These are phyloP conservation scores for Beauveria scarabaeidicola DNA, from an alignment of 2,329 filamentous ascomycete species.

Conservation along the genomic window DNA sequence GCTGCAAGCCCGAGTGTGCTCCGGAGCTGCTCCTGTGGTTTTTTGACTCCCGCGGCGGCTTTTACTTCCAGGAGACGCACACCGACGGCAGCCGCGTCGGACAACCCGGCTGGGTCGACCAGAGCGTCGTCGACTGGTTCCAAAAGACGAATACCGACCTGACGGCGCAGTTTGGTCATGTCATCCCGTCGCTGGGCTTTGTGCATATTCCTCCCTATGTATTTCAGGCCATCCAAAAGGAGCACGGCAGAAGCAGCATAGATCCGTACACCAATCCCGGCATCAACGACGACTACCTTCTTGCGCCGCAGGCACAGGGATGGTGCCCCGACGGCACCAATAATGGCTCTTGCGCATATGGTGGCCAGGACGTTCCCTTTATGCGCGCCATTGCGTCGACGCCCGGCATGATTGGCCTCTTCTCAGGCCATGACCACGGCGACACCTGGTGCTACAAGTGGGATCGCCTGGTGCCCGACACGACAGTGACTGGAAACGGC, in stretches of 20 bases:
- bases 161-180: slow-evolving; percentile 20
- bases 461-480: slow-evolving; percentile 29
- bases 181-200: slow-evolving; percentile 38
- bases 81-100: slow-evolving; percentile 21
- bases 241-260: slow-evolving; percentile 21
- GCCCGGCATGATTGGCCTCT: slow-evolving; percentile 46
- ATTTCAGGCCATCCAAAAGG: slow-evolving; percentile 30
- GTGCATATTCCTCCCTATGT: slow-evolving; percentile 41
- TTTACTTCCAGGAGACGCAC: slow-evolving; percentile 34
- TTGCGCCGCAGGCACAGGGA: slow-evolving; percentile 34
- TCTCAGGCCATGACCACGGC: slow-evolving; percentile 60
- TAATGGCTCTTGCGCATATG: slow-evolving; percentile 31
- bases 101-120: slow-evolving; percentile 38
- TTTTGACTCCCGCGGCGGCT: slow-evolving; percentile 58
- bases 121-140: slow-evolving; percentile 38
- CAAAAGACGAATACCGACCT: slow-evolving; percentile 24
- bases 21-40: slow-evolving; percentile 56
- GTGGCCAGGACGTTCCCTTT: slow-evolving; percentile 49
- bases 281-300: slow-evolving; percentile 35
- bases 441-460: slow-evolving; percentile 50
- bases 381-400: slow-evolving; percentile 52
- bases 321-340: slow-evolving; percentile 34
- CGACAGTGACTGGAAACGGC: slow-evolving; percentile 32
- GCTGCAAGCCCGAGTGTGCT: slow-evolving; percentile 23
- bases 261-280: slow-evolving; percentile 32